Percentiles rank a stretch among this genome's conserved stretches.
These are phyloP conservation scores for Sporothrix humicola DNA, from an alignment of 2,329 filamentous ascomycete genomes.

Conservation along the genomic window DNA sequence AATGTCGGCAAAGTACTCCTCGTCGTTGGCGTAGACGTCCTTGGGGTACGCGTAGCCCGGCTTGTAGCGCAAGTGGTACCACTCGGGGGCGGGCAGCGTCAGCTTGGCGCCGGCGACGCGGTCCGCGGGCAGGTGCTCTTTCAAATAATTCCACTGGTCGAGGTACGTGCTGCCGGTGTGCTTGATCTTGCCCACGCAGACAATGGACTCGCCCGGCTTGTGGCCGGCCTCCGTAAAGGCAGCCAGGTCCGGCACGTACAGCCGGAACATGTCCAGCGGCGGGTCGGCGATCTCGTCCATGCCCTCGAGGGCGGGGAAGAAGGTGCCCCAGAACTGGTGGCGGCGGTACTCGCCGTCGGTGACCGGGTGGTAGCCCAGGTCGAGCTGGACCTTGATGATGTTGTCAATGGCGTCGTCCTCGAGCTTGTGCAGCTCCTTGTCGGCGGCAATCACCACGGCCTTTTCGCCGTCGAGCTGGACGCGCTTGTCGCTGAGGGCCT, in stretches of 20 bases:
- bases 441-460: constrained; percentile 47
- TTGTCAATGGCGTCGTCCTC: constrained; percentile 65
- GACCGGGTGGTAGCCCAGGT: constrained; percentile 61
- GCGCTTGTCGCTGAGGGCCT: constrained; percentile 60
- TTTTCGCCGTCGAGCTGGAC: constrained; percentile 47
- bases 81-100: constrained; percentile 66
- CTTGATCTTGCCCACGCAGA: constrained; percentile 55
- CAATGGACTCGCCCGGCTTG: constrained; percentile 54
- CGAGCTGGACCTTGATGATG: constrained; percentile 63
- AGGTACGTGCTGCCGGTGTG: constrained; percentile 53
- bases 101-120: constrained; percentile 69
- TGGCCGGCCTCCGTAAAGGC: constrained; percentile 54
- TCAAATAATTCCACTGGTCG: constrained; percentile 51
- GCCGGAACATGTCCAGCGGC: constrained; percentile 47
- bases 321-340: constrained; percentile 46
- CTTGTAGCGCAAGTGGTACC: constrained; percentile 63
- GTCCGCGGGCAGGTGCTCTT: constrained; percentile 59
- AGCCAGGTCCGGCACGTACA: constrained; percentile 49
- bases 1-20: constrained; percentile 58
- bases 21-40: constrained; percentile 54
- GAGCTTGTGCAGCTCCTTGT: constrained; percentile 54
- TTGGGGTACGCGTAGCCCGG: constrained; percentile 56
- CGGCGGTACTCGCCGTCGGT: constrained; percentile 66
- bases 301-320: constrained; percentile 49
- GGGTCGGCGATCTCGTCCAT: constrained; percentile 49